A percentile compares a stretch with the other conserved stretches of the same genome.
These are phyloP conservation scores for Dactylellina cionopaga DNA, from an alignment of 2,329 filamentous ascomycete species.

Conservation along the genomic window DNA sequence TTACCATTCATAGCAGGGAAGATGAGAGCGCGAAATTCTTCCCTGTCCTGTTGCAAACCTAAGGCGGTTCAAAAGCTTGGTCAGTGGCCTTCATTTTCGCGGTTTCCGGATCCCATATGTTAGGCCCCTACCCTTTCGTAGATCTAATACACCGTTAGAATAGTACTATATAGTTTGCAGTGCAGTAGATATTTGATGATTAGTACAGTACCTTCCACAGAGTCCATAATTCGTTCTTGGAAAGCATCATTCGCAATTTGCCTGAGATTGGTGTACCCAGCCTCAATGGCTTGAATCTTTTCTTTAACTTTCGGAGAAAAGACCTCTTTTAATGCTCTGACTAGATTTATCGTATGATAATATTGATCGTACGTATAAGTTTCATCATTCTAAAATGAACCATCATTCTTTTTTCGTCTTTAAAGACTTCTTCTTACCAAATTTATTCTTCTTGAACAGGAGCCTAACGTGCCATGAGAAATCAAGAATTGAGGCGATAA, in stretches of 20 bases:
- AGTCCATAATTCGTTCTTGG: slow-evolving; percentile 46
- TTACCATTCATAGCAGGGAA: slow-evolving; percentile 41
- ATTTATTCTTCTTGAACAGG: slow-evolving; percentile 41
- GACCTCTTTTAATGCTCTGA: slow-evolving; percentile 29
- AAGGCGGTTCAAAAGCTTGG: neutral
- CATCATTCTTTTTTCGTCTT: too few species aligned
- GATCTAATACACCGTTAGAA: slow-evolving; percentile 9
- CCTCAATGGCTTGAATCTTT: slow-evolving; percentile 31
- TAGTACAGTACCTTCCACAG: slow-evolving; percentile 31
- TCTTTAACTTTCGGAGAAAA: slow-evolving; percentile 40
- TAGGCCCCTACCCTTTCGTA: slow-evolving; percentile 33
- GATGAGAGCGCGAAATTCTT: slow-evolving; percentile 30
- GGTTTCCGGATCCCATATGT: too few species aligned
- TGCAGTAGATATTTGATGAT: neutral
- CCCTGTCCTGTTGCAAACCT: slow-evolving; percentile 29
- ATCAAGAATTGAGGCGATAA: slow-evolving; percentile 40
- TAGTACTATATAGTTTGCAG: neutral
- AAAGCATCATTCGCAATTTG: slow-evolving; percentile 46
- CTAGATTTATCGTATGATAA: neutral
- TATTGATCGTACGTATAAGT: too few species aligned
- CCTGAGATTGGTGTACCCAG: slow-evolving; percentile 19
- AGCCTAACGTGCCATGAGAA: slow-evolving; percentile 47
- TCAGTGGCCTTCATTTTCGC: neutral
- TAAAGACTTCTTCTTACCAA: slow-evolving; percentile 20
- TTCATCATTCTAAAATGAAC: too few species aligned